These are phyloP conservation scores for Boletellus dicymbophilus DNA, from an alignment of 1,284 basidiomycete genomes.

Conservation along the genomic window DNA sequence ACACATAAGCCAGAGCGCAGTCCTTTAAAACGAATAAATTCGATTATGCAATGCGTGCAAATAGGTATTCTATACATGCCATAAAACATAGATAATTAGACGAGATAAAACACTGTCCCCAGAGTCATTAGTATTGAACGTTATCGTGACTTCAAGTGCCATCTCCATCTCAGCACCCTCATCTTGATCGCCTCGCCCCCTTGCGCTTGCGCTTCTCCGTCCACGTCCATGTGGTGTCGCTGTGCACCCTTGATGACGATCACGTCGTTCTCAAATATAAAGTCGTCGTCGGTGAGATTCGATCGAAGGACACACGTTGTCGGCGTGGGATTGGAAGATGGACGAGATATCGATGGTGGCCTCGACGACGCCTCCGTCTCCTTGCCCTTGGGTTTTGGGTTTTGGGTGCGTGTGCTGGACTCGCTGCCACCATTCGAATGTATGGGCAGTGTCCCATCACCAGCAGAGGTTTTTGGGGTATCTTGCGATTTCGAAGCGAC, in stretches of 20 bases:
- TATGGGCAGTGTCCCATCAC: no score
- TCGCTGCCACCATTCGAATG: no score
- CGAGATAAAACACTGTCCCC: constrained; percentile 12
- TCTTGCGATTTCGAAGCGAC: constrained; percentile 6
- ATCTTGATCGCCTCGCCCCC: constrained; percentile 20
- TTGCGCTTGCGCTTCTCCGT: constrained; percentile 3
- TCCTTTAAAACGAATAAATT: background rate
- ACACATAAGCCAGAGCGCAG: no score
- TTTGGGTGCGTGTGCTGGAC: no score
- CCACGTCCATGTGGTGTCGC: constrained; percentile 13
- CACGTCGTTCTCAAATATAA: constrained; percentile 23
- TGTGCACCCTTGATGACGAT: constrained; percentile 14
- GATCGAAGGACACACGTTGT: constrained; percentile 17
- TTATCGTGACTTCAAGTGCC: constrained; percentile 15
- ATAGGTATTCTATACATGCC: constrained; percentile 13
- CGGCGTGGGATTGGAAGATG: background rate
- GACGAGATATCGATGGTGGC: background rate
- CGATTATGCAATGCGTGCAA: background rate
- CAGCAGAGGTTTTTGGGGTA: background rate
- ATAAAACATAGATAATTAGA: constrained; percentile 19
- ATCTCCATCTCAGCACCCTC: constrained; percentile 29
- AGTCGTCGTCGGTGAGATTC: constrained; percentile 22
- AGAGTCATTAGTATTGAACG: background rate
- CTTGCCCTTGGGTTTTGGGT: background rate
- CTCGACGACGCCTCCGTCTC: constrained; percentile 1